Base-by-base conservation (phyloP, 345 rosid species). In the Eucalyptus erythrocorys region DNA sequence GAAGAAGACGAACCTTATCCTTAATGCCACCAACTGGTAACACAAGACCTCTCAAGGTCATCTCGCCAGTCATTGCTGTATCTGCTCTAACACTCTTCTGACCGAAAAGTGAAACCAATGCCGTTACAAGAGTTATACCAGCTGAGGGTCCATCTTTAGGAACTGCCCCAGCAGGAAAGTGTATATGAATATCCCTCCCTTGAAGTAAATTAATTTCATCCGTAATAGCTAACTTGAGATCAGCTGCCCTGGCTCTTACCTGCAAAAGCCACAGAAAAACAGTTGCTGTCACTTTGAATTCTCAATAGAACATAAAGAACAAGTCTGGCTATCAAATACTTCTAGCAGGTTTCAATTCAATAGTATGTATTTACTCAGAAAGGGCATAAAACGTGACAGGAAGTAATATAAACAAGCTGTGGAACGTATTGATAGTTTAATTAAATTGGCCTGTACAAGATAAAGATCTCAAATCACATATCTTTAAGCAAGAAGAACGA, bases 141-240 rank as follows among this genome's bases (percentile, higher is more conserved):
- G 99, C 99, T 87, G 99, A 98, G 42, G 99, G 99, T n/a, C 99
- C 99, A 79, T 98, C 99, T 91, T 98, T 98, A 6, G 99, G 99
- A 71, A 96, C 95, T 40, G 99, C 99, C 89, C 99, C 99, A 49
- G 99, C 97, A 49, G 99, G 99, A 91, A 98, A 98, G 93, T 98
- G 99, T 92, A 98, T 95, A 92, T 98, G 99, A 90, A 98, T 87
- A 93, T 97, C 99, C 91, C 95, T 92, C 53, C 97, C 99, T 91
- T 95, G 95, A 82, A 98, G 97, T 86, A 97, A 93, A 94, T 92
- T 95, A 89, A 91, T 92, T 88, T 92, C 95, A 43, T 93, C 95
- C 22, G 92, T 92, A 81, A 90, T 91, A 87, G 96, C 95, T 91
- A 96, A 92, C 91, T 92, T 93, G 61, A 97, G 96, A 89, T 97